A percentile compares a stretch with the other conserved stretches of the same genome.
These are phyloP conservation scores for Amphicarpaea edgeworthii DNA, from an alignment of 306 rosid species.

Conservation along the genomic window DNA sequence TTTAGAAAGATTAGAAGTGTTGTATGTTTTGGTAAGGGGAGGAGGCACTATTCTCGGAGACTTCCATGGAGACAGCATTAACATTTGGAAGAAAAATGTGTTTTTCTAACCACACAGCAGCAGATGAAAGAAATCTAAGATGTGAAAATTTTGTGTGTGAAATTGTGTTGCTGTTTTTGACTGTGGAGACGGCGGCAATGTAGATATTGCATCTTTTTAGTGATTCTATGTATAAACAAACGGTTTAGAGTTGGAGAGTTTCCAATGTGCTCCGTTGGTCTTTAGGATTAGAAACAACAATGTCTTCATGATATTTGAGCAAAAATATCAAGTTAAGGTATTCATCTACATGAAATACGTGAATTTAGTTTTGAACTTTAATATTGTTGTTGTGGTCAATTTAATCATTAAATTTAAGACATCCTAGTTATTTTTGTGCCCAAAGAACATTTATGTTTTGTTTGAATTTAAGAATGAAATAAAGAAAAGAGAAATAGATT, in stretches of 20 bases:
- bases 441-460: no score
- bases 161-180: conserved; percentile 10
- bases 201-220: conserved; percentile 16
- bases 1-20: conserved; percentile 67
- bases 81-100: no score
- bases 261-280: not conserved
- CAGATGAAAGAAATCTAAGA: conserved; percentile 30
- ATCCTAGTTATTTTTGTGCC: no score
- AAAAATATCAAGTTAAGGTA: conserved; percentile 1
- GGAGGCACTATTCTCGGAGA: conserved; percentile 47
- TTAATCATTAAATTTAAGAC: not conserved
- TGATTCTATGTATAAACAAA: conserved; percentile 16
- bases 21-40: conserved; percentile 55
- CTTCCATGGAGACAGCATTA: conserved; percentile 40
- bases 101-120: not conserved
- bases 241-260: not conserved
- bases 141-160: conserved; percentile 19
- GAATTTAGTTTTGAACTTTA: not conserved
- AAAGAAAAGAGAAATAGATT: no score
- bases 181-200: conserved; percentile 23
- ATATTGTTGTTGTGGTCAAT: not conserved
- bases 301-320: not conserved
- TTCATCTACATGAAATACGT: not conserved
- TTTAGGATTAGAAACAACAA: not conserved
- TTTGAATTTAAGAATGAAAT: no score